Base-by-base conservation (phyloP, 805 yeast genomes). In the Lachancea nothofagi region DNA sequence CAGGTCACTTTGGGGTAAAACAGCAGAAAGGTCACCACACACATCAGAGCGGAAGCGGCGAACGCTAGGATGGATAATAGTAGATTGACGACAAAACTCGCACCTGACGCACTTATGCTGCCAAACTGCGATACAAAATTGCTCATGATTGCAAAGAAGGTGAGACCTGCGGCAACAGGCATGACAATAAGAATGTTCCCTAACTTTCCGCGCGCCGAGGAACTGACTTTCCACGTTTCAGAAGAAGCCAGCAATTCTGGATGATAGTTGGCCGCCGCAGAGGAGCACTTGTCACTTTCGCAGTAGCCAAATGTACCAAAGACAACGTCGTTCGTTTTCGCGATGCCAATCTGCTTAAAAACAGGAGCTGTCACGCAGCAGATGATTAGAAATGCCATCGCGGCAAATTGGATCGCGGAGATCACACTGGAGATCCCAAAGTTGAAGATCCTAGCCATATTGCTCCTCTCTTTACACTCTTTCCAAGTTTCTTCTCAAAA, bases 251-350 rank as follows among this genome's bases (percentile, higher is more conserved):
- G 18, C 8, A 50, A 41, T 23, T 65, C 59, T 4, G 65, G 70
- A 6, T 51, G 31, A 50, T 75, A 74, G 2, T 75, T 72, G 14
- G 72, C 75, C 1, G 66, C 53, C 1, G 77, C 73, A 6, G 51
- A 53, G 13, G 70, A 55, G 51, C 84, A 78, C 1, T 44, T 17
- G 7, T 52, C 44, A 3, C 49, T 44, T 3, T 47, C 43, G 54
- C 93, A 83, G 54, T 72, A 76, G 2, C 93, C 93, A 54, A 83
- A 73, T 1, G 76, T 72, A 23, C 93, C 93, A 56, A 71, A 83
- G 2, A 66, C 62, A 46, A 64, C 62, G 29, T 59, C 55, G 15
- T 62, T 62, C 24, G 77, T 69, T 24, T 68, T 55, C 5, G 80
- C 79, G 10, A 83, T 48, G 3, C 66, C 64, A 33, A 83, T 68